Base-by-base conservation (phyloP, 352 stramenopile genomes). In the Phytophthora syringae region DNA sequence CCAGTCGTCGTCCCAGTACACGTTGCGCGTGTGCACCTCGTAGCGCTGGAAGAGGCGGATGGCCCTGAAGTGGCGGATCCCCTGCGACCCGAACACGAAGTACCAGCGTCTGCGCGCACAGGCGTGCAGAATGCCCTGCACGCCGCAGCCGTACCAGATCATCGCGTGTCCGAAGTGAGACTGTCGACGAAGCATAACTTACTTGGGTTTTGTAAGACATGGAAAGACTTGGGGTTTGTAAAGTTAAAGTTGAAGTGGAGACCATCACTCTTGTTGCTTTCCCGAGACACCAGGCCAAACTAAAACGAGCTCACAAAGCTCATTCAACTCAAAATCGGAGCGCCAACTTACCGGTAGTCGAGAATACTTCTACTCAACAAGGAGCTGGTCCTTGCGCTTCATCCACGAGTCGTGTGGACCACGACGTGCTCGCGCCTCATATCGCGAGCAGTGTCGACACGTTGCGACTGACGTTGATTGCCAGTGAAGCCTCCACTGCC, bases 1-100 rank as follows among this genome's bases (percentile, higher is more conserved):
- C 84, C 84, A 92, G 56, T 80, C 68, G 70, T 89, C 79, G 58
- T 89, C 79, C 81, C 81, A 90, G 56, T 89, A 86, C 36, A 89
- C 72, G 42, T 84, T 89, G 49, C 79, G 80, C 28, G 79, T 86
- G 70, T 90, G 79, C 25, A 92, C 67, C 53, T 92, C 84, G 50
- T 79, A 89, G 24, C 68, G 70, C 58, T 86, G 77, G 22, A 83
- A 74, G 21, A 79, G 69, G 27, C 60, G 54, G 52, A 92, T 89
- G 56, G 79, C 70, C 43, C 84, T 75, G 65, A 79, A 84, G 53
- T 87, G 76, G 22, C 81, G 84, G 37, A 92, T 78, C 18, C 70
- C 79, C 52, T 92, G 84, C 37, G 84, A 92, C 0, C 77, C 84
- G 40, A 90, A 83, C 16, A 92, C 76, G 45, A 92, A 90, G 67